phyloP scores from a whole-genome alignment of 306 rosid genomes.

The Trifolium fragiferum region DNA sequence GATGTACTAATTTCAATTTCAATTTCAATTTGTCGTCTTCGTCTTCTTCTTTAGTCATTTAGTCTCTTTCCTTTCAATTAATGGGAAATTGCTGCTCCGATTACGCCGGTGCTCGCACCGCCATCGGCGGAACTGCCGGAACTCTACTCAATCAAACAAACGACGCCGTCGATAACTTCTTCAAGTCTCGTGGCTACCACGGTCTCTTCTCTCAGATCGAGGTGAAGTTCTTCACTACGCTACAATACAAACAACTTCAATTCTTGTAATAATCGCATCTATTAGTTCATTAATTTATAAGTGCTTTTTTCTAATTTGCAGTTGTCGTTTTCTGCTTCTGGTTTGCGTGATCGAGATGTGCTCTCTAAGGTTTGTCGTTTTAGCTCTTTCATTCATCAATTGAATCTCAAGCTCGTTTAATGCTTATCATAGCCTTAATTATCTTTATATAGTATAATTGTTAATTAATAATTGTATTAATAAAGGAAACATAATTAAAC shows the following conservation, averaged over 20 bases:
- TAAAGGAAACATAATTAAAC: neutral
- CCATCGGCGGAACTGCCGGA: conserved; percentile 67
- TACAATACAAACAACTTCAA: conserved; percentile 13
- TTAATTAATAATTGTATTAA: neutral
- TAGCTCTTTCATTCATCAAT: conserved; percentile 38
- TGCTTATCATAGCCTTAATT: neutral
- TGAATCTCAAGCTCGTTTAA: conserved; percentile 29
- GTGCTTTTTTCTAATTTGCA: conserved; percentile 42
- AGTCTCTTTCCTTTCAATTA: conserved; percentile 15
- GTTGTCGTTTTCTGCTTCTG: conserved; percentile 84
- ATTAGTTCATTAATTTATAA: neutral
- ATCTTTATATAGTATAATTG: neutral
- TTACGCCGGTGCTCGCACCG: conserved; percentile 64
- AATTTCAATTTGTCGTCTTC: neutral
- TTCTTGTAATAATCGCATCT: conserved; percentile 7
- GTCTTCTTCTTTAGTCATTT: neutral
- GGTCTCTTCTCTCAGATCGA: conserved; percentile 97
- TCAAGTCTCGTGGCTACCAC: conserved; percentile 77
- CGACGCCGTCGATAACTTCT: conserved; percentile 73
- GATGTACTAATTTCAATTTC: no score
- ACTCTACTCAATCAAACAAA: conserved; percentile 50
- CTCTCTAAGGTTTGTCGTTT: conserved; percentile 82
- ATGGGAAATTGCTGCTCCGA: conserved; percentile 99
- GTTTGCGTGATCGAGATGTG: conserved; percentile 82
- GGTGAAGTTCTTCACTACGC: conserved; percentile 39